Percentiles rank a stretch among this genome's conserved stretches.
phyloP scores from a whole-genome alignment of 2,329 filamentous ascomycete species.

The Fusarium cyanostomum region DNA sequence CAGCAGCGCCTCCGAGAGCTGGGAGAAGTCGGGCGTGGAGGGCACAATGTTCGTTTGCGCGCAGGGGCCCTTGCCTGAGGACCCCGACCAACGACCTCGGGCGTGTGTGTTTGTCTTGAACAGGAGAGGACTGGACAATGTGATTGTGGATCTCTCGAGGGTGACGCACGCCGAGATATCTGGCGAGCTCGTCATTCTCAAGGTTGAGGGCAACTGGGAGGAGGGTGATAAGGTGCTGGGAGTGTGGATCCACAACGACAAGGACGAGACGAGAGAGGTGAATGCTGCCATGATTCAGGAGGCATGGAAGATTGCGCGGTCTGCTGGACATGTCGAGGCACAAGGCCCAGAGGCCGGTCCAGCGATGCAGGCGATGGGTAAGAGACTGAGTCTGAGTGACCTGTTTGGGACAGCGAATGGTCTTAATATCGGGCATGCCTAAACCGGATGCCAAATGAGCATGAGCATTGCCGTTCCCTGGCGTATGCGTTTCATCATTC shows the following conservation, averaged over 20 bases:
- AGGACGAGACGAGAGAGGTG: slow-evolving; percentile 54
- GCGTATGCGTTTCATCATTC: too few relatives aligned
- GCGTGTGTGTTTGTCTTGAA: slow-evolving; percentile 78
- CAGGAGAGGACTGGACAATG: slow-evolving; percentile 75
- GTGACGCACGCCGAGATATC: slow-evolving; percentile 72
- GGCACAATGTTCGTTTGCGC: slow-evolving; percentile 90
- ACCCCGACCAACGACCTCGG: slow-evolving; percentile 48
- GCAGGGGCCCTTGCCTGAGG: slow-evolving; percentile 56
- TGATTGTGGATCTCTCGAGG: slow-evolving; percentile 70
- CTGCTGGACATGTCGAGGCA: slow-evolving; percentile 42
- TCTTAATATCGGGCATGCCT: slow-evolving; percentile 21
- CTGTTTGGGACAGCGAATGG: slow-evolving; percentile 53
- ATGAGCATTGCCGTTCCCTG: too few relatives aligned
- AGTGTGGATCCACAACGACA: slow-evolving; percentile 64
- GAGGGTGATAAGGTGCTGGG: slow-evolving; percentile 57
- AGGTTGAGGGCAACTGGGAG: slow-evolving; percentile 50
- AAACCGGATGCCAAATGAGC: background rate
- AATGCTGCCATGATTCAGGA: slow-evolving; percentile 55
- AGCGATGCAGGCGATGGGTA: slow-evolving; percentile 56
- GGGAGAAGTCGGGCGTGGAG: slow-evolving; percentile 88
- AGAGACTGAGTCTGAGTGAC: slow-evolving; percentile 56
- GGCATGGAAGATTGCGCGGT: slow-evolving; percentile 53
- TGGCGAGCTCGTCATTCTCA: slow-evolving; percentile 62
- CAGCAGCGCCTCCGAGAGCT: slow-evolving; percentile 68
- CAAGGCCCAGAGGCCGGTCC: slow-evolving; percentile 50